A percentile compares a stretch with the other conserved stretches of the same genome.
Conservation (phyloP, 2,329 filamentous ascomycete genomes). For the Alternaria brassicae region DNA sequence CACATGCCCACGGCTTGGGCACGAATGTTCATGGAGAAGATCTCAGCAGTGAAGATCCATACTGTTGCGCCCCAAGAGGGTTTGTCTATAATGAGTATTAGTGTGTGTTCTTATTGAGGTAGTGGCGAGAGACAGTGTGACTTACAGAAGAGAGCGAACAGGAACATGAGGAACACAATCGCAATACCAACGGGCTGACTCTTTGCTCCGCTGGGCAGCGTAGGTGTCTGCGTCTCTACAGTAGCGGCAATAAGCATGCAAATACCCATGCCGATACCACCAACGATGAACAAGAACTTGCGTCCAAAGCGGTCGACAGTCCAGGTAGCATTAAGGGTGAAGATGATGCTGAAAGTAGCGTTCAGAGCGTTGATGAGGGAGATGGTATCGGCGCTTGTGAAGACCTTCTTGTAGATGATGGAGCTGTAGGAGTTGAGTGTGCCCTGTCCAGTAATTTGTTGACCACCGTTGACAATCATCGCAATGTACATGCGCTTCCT, state of each 20-base stretch:
- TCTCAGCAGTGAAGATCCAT: constrained; percentile 74
- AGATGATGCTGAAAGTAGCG: constrained; percentile 74
- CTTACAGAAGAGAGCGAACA: constrained; percentile 69
- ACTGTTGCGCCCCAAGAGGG: constrained; percentile 73
- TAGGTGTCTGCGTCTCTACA: constrained; percentile 65
- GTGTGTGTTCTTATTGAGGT: constrained; percentile 28
- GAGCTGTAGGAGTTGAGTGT: constrained; percentile 76
- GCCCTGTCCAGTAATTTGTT: constrained; percentile 76
- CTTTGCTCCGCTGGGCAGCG: constrained; percentile 60
- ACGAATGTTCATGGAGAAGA: constrained; percentile 76
- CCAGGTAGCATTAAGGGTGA: constrained; percentile 76
- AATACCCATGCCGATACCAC: constrained; percentile 70
- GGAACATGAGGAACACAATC: constrained; percentile 72
- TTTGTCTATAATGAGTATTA: constrained; percentile 58
- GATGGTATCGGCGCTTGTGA: constrained; percentile 62
- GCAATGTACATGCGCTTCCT: constrained; percentile 71
- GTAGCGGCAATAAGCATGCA: constrained; percentile 73
- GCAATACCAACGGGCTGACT: constrained; percentile 67
- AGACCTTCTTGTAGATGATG: constrained; percentile 76
- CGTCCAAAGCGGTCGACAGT: constrained; percentile 75
- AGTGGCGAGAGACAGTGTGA: constrained; percentile 9
- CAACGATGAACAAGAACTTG: constrained; percentile 72
- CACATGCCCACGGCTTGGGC: constrained; percentile 75
- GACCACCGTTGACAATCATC: constrained; percentile 72
- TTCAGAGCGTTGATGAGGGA: constrained; percentile 78